These are phyloP conservation scores for Barnettozyma sp. DNA, from an alignment of 805 yeast species.

Conservation along the genomic window DNA sequence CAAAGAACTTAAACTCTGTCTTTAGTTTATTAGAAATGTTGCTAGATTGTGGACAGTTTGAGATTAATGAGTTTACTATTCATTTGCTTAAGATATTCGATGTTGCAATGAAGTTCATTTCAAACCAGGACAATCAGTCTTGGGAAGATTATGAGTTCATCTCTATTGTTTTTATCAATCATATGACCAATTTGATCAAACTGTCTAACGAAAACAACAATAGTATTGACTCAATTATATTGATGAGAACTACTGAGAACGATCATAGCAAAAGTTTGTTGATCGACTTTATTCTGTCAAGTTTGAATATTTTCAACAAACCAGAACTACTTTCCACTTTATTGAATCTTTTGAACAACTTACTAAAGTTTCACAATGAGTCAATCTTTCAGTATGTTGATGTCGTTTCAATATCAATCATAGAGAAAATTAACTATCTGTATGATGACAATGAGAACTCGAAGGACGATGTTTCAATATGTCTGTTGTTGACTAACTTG, in stretches of 20 bases:
- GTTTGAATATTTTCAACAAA: slow-evolving; percentile 19
- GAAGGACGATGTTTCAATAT: slow-evolving; percentile 39
- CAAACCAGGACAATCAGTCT: slow-evolving; percentile 7
- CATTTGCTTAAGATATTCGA: slow-evolving; percentile 38
- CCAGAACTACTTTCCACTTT: slow-evolving; percentile 18
- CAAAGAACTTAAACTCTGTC: slow-evolving; percentile 36
- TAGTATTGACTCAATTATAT: slow-evolving; percentile 13
- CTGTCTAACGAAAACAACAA: slow-evolving; percentile 14
- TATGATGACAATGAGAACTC: slow-evolving; percentile 14
- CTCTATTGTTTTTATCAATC: slow-evolving; percentile 21
- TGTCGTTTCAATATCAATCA: slow-evolving; percentile 17
- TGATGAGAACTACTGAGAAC: slow-evolving; percentile 10
- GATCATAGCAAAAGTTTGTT: slow-evolving; percentile 15
- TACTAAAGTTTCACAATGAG: slow-evolving; percentile 23
- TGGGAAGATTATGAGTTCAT: slow-evolving; percentile 17
- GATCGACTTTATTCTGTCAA: slow-evolving; percentile 19
- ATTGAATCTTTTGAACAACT: slow-evolving; percentile 16
- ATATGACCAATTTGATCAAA: slow-evolving; percentile 20
- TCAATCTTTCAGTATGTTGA: slow-evolving; percentile 22
- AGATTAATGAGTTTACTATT: slow-evolving; percentile 29
- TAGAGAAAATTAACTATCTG: slow-evolving; percentile 18
- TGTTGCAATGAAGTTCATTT: slow-evolving; percentile 25
- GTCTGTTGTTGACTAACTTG: slow-evolving; percentile 46
- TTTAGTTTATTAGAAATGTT: slow-evolving; percentile 40
- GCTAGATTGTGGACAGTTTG: slow-evolving; percentile 50